Evolutionary conservation across 1,284 basidiomycete species (phyloP).

Genomic region (Testicularia cyperi): DNA sequence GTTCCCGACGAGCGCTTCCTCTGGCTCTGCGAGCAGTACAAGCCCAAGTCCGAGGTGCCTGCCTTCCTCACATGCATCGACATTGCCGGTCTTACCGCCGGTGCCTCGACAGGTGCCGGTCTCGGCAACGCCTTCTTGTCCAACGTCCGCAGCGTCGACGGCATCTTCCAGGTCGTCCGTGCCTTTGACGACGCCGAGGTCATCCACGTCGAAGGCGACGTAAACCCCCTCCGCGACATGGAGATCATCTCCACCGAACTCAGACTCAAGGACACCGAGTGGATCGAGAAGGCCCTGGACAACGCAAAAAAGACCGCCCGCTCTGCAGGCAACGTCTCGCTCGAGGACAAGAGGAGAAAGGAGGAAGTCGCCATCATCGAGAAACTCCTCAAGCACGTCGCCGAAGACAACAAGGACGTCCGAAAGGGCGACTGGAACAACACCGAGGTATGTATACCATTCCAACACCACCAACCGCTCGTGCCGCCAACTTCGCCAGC

Average conservation of each 20-base stretch:
- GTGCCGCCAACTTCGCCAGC: too few relatives aligned
- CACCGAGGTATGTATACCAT: conserved; percentile 79
- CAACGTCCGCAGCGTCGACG: conserved; percentile 96
- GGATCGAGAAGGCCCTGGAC: conserved; percentile 91
- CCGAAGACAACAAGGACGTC: conserved; percentile 83
- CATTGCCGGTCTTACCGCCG: conserved; percentile 94
- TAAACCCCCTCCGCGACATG: conserved; percentile 95
- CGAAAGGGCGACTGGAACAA: conserved; percentile 92
- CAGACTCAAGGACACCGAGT: conserved; percentile 95
- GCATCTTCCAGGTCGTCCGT: conserved; percentile 97
- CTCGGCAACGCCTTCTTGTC: conserved; percentile 97
- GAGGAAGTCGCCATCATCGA: conserved; percentile 85
- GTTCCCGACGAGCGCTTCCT: conserved; percentile 95
- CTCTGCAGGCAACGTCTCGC: conserved; percentile 69
- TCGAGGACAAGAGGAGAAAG: conserved; percentile 94
- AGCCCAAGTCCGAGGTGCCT: conserved; percentile 82
- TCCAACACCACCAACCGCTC: conserved; percentile 1
- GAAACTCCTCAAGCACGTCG: conserved; percentile 79
- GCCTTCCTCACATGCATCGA: conserved; percentile 98
- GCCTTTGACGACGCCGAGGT: conserved; percentile 99
- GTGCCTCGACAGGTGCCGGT: conserved; percentile 96
- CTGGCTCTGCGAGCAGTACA: conserved; percentile 89
- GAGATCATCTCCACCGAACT: conserved; percentile 81
- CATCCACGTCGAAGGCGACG: conserved; percentile 98
- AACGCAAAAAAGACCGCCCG: conserved; percentile 54